Evolutionary conservation across 495 filamentous ascomycete genomes (phyloP), one percentile per base, ranked within the genome.

Genomic region (Thermothielavioides terrestris): DNA sequence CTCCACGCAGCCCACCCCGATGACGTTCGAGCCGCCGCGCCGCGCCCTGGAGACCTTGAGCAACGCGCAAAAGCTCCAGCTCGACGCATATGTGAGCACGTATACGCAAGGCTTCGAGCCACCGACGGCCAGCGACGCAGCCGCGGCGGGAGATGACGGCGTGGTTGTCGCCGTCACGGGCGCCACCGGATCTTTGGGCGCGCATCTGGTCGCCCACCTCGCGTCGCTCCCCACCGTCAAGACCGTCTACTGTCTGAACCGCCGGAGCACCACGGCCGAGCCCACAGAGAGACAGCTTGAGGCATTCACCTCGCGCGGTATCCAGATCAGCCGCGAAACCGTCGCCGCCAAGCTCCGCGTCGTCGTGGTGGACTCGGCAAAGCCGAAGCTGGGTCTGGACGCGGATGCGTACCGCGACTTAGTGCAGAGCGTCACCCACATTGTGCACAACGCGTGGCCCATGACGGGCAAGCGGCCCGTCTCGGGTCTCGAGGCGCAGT

Each of bases 401-500:
- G 12, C 31, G 0, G 28, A 50, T 12, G 62, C 67, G 1, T 80
- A 78, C 46, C 26, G 62, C 20, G 15, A 40, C 5, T 65, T 80
- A 3, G 43, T 64, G 3, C 43, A 59, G 4, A 61, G 37, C 15
- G 74, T 75, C 1, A 81, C 77, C 0, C 71, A 79, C 37, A 73
- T 81, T 17, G 54, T 81, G 28, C 77, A 81, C 58, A 80, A 77
- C 46, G 78, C 77, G 5, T 80, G 75, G 77, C 75, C 73, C 0
- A 79, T 81, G 76, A 75, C 67, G 49, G 68, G 54, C n/a, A 72
- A 59, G 28, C 61, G 71, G 1, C 62, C 69, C 0, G 23, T 81
- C 0, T 52, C 61, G 2, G 64, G 56, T 6, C 76, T 77, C 31
- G 76, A 77, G 48, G 42, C 68, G 0, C 79, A 82, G 47, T 77